Base-by-base conservation (phyloP, 2,329 filamentous ascomycete species). In the Nectriaceae sp. region DNA sequence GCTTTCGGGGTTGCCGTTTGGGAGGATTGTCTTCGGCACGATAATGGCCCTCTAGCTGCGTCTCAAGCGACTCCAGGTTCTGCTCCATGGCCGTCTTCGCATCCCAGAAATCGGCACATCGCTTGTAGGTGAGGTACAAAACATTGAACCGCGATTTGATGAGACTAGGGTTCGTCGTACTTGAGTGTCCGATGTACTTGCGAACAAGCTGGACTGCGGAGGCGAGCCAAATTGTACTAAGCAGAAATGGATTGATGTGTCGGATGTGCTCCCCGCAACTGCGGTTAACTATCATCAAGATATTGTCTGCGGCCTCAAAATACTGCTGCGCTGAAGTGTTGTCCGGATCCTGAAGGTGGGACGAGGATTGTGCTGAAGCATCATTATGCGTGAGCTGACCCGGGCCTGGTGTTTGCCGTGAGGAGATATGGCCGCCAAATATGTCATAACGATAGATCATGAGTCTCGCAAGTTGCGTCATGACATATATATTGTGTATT, bases 381-480 rank as follows among this genome's bases (percentile, higher is more conserved):
- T n/a, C n/a, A n/a, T n/a, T n/a, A n/a, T n/a, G n/a, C 21, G 15
- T 21, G 40, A 35, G 40, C 11, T 18, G 5, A 13, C 26, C 26
- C 20, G 40, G 3, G 22, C 11, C 11, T 11, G 11, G 11, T 10
- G 42, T 4, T 31, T 37, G 31, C 10, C 13, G 13, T 21, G 41
- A 19, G 18, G 13, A 33, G 13, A 44, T 31, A 10, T 48, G 51
- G 15, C 49, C 55, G 45, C 57, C 46, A 44, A 65, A 68, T 15
- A 66, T 52, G 35, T 66, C 55, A 45, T 66, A 63, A 35, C 65
- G 60, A 40, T 64, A 53, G 22, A 65, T 64, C 67, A 70, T 69
- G 42, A 70, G 55, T 8, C 60, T 55, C 11, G 64, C 58, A 10
- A 70, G 60, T 48, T 69, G 65, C 0, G 56, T 63, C 65, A 70